Evolutionary conservation across 352 stramenopile genomes (phyloP), one percentile per base, ranked within the genome.

Genomic region (Globisporangium camurandrum): DNA sequence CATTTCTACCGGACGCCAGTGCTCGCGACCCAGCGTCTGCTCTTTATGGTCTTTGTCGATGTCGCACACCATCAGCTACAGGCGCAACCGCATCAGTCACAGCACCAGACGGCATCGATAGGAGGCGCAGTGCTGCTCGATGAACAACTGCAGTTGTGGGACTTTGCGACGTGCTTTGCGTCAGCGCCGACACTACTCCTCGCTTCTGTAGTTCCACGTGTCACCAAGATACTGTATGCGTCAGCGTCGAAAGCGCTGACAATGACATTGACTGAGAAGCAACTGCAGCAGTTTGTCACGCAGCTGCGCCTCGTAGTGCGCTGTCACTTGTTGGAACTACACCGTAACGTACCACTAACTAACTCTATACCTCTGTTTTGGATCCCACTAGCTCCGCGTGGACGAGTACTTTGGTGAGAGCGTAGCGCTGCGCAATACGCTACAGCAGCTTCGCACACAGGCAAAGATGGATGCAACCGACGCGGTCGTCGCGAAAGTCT

Each of bases 351-450:
- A 17, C 8, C 9, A 39, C 5, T n/a, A 17, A 17, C 33, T 12
- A 39, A 38, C 8, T 17, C 19, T 1, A 38, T 19, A 12, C 5
- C 4, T 20, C 19, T 34, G 10, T 20, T 39, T 8, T 19, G 40
- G 24, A 36, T 45, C 10, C 28, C 19, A 12, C 12, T n/a, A 61
- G 54, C 43, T 61, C 9, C 69, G 72, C 23, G 45, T 82, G 6
- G 65, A 79, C 14, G 67, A 71, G 17, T 81, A 74, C 51, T 80
- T 82, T 41, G 42, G 44, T 4, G 60, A 64, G 26, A 81, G 73
- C 48, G 39, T 47, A 1, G 59, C 49, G 23, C 55, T 84, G 1
- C 46, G 61, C 9, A 70, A 62, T 43, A 51, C 55, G 4, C 47
- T 75, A 0, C 62, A 67, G 45, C 9, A 56, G 11, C 36, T 51